Conservation (phyloP, 2,329 filamentous ascomycete genomes). For the Neopestalotiopsis sp. region DNA sequence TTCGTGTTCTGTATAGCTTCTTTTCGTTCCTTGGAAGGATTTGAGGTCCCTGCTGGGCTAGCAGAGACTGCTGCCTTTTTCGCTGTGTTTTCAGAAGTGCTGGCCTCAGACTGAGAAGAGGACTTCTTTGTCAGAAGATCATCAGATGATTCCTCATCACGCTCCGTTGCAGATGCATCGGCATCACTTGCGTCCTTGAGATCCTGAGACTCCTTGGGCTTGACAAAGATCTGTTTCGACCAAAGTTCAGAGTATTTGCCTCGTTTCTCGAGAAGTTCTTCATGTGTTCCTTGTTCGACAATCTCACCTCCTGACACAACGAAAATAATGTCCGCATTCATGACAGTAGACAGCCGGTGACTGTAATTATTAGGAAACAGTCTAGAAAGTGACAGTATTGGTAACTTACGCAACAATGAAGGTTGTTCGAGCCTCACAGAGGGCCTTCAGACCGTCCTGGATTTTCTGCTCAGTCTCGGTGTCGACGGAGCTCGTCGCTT, state of each 20-base stretch:
- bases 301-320: constrained; percentile 68
- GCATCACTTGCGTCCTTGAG: neutral
- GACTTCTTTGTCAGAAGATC: neutral
- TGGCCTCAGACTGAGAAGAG: neutral
- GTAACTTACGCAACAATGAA: constrained; percentile 66
- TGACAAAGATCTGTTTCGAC: constrained; percentile 66
- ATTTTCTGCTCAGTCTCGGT: constrained; percentile 73
- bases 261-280: constrained; percentile 59
- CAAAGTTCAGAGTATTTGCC: constrained; percentile 70
- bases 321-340: constrained; percentile 71
- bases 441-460: constrained; percentile 62
- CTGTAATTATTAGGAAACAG: constrained; percentile 40
- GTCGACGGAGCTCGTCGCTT: constrained; percentile 79
- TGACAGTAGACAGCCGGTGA: constrained; percentile 73
- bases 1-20: constrained; percentile 20
- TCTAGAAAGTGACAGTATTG: neutral
- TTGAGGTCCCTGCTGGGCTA: too few species aligned
- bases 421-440: constrained; percentile 68
- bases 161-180: neutral
- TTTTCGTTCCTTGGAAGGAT: neutral
- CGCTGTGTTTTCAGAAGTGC: neutral
- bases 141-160: neutral
- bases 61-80: neutral
- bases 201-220: constrained; percentile 48
- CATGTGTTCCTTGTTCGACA: constrained; percentile 67